These are phyloP conservation scores for Chrysosporium keratinophilum DNA, from an alignment of 2,329 filamentous ascomycete genomes.

Conservation along the genomic window DNA sequence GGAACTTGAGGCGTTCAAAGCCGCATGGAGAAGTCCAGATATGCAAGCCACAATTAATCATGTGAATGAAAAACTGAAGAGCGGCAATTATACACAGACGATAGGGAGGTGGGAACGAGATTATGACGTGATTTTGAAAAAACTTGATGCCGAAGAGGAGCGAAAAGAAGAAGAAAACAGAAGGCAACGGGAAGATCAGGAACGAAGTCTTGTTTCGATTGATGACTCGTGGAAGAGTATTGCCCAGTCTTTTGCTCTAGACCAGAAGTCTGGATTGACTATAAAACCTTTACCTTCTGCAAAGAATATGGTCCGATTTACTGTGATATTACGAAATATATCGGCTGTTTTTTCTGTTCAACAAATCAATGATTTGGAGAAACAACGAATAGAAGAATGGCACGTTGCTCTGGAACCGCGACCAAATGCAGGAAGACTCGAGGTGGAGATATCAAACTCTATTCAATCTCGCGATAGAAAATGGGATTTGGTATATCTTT, in stretches of 20 bases:
- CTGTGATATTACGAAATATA: constrained; percentile 25
- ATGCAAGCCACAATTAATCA: constrained; percentile 32
- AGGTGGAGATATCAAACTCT: constrained; percentile 27
- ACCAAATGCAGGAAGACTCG: constrained; percentile 27
- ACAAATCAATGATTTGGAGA: constrained; percentile 18
- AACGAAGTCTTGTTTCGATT: constrained; percentile 22
- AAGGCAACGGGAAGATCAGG: constrained; percentile 24
- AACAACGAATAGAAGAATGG: constrained; percentile 23
- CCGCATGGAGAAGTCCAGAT: constrained; percentile 33
- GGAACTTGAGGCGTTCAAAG: constrained; percentile 32
- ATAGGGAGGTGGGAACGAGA: constrained; percentile 34
- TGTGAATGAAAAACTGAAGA: constrained; percentile 28
- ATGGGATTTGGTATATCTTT: constrained; percentile 32
- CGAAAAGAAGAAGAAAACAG: constrained; percentile 21
- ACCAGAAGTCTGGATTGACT: constrained; percentile 24
- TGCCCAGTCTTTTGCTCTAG: constrained; percentile 25
- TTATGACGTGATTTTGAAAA: constrained; percentile 29
- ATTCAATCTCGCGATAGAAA: constrained; percentile 29
- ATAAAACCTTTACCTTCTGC: constrained; percentile 20
- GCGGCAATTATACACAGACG: constrained; percentile 30
- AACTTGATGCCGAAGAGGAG: constrained; percentile 25
- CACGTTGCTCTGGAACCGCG: constrained; percentile 21
- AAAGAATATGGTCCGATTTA: constrained; percentile 19
- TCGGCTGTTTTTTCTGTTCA: constrained; percentile 30
- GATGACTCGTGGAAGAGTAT: constrained; percentile 28